Evolutionary conservation across 306 rosid genomes (phyloP), one percentile per base, ranked within the genome.

Genomic region (Vicia villosa): DNA sequence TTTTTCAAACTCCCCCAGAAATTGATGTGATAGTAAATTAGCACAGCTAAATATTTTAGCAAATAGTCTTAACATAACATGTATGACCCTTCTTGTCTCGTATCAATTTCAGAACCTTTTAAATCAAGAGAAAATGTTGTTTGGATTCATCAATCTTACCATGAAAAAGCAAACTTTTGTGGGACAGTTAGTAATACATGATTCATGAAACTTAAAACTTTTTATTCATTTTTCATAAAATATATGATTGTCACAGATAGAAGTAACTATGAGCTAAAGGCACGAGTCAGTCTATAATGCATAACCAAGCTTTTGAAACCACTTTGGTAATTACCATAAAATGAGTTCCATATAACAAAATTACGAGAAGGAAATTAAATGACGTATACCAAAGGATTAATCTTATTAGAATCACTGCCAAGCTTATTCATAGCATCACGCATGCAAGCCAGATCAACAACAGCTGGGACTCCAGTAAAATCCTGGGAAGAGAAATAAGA

Each of bases 361-460:
- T 60, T 55, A 66, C 61, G 13, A 4, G 13, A 15, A 49, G 43
- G 38, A 19, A 17, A 74, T 37, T 72, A 82, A 69, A 61, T 9
- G 38, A 74, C 16, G 69, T 71, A 40, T 83, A 95, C 99, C 93
- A 95, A 74, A 47, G 99, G 99, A 75, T 95, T 95, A 28, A 95
- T 95, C 84, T 91, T 95, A 72, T 91, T 76, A 62, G 99, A 95
- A 83, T 95, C 96, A 21, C 96, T 95, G 66, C 97, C 99, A 49
- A 95, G 96, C 59, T 60, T 87, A 77, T 91, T 95, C 99, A 95
- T 91, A 64, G 99, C 99, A 91, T 95, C 99, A 45, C 99, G 97
- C 99, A 95, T 95, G 62, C 95, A 87, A 55, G 99, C 99, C 52
- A 95, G 87, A 77, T 95, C 99, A 45, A 95, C 99, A 75, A 95